Evolutionary conservation across 129 eudicot species (phyloP).

Genomic region (Arctium lappa): DNA sequence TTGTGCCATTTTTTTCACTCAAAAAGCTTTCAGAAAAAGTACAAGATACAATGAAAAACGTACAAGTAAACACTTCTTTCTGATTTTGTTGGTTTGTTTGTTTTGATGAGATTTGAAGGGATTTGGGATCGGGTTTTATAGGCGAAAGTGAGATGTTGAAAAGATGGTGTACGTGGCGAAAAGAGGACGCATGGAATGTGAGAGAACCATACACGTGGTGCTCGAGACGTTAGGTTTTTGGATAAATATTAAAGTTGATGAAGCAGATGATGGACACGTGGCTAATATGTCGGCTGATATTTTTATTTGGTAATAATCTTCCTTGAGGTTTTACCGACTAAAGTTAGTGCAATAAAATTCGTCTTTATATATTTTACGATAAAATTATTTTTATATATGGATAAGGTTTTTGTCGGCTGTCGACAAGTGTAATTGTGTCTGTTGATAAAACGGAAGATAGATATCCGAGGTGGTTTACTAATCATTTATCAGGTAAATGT

Average conservation of each 20-base stretch:
- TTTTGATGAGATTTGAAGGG: slow-evolving; percentile 15
- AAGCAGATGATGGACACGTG: slow-evolving; percentile 11
- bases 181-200: slow-evolving; percentile 19
- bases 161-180: slow-evolving; percentile 19
- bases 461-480: too few relatives aligned
- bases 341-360: neutral
- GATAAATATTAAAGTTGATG: neutral
- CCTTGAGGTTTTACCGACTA: neutral
- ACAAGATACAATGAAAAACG: neutral
- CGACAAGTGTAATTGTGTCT: too few relatives aligned
- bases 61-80: neutral
- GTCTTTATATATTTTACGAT: neutral
- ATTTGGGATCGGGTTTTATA: neutral
- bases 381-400: neutral
- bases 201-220: slow-evolving; percentile 23
- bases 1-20: slow-evolving; percentile 44
- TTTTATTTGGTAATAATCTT: neutral
- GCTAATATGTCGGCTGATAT: slow-evolving; percentile 14
- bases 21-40: neutral
- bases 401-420: neutral
- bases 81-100: neutral
- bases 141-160: slow-evolving; percentile 1
- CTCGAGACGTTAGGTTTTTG: neutral
- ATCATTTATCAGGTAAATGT: too few relatives aligned
- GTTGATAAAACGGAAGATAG: too few relatives aligned